These are phyloP conservation scores for Oxyria digyna DNA, from an alignment of 148 eudicot genomes.

Conservation along the genomic window DNA sequence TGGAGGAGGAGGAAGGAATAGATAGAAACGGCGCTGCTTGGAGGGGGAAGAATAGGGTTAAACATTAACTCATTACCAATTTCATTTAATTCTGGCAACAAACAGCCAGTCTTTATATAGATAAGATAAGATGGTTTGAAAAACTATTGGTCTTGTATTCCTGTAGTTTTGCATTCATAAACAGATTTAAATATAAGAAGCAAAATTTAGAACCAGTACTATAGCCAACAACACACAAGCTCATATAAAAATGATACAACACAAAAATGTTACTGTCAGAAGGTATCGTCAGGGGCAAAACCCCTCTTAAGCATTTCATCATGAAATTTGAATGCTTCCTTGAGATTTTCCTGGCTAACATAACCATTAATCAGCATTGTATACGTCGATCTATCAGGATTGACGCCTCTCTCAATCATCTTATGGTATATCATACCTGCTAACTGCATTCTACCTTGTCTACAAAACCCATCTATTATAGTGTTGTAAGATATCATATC, in stretches of 20 bases:
- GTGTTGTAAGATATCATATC: conserved; percentile 60
- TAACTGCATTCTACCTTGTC: conserved; percentile 59
- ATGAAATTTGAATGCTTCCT: conserved; percentile 66
- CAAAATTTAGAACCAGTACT: too few relatives aligned
- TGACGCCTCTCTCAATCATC: conserved; percentile 53
- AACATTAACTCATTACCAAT: too few relatives aligned
- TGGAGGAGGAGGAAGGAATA: too few relatives aligned
- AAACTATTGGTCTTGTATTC: too few relatives aligned
- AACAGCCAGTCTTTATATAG: too few relatives aligned
- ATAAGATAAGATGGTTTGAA: too few relatives aligned
- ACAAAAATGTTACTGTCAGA: conserved; percentile 15
- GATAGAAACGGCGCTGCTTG: too few relatives aligned
- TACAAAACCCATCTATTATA: conserved; percentile 56
- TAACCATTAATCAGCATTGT: conserved; percentile 57
- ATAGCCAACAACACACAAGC: too few relatives aligned
- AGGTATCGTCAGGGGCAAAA: conserved; percentile 70
- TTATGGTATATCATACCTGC: conserved; percentile 37
- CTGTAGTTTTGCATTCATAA: too few relatives aligned
- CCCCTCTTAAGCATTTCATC: conserved; percentile 79
- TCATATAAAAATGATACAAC: not conserved
- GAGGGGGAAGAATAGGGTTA: too few relatives aligned
- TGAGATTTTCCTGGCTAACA: conserved; percentile 50
- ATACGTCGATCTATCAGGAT: conserved; percentile 62
- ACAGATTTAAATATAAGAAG: too few relatives aligned
- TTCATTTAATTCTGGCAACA: too few relatives aligned